Evolutionary conservation across 805 yeast genomes (phyloP).

Genomic region (Cyberlindnera euphorbiae): DNA sequence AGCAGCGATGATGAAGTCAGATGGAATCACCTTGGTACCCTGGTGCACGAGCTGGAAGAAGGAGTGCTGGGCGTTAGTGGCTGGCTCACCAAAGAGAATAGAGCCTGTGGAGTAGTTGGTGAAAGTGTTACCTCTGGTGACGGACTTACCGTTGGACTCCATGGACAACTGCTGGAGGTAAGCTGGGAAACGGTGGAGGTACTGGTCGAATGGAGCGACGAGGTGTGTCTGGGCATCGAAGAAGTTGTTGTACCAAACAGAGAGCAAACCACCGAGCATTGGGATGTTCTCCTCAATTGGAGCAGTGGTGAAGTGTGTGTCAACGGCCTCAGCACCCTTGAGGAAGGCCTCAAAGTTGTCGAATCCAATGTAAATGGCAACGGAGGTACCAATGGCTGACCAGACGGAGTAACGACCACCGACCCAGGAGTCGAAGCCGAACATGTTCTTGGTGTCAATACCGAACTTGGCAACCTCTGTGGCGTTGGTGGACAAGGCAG

Average conservation of each 20-base stretch:
- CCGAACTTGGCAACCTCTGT: constrained; percentile 91
- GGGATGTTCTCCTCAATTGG: constrained; percentile 93
- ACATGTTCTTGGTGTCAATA: constrained; percentile 96
- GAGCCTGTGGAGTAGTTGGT: constrained; percentile 95
- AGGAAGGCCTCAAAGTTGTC: constrained; percentile 90
- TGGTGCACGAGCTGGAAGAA: constrained; percentile 99
- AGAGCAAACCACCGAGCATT: constrained; percentile 83
- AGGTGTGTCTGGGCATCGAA: constrained; percentile 97
- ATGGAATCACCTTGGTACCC: constrained; percentile 95
- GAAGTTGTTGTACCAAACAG: constrained; percentile 99
- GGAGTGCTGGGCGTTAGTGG: constrained; percentile 98
- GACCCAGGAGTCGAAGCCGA: constrained; percentile 97
- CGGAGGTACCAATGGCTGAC: constrained; percentile 97
- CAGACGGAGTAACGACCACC: constrained; percentile 99
- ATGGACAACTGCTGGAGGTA: constrained; percentile 96
- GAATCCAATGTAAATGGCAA: constrained; percentile 90
- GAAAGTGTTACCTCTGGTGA: constrained; percentile 85
- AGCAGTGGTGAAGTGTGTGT: constrained; percentile 78
- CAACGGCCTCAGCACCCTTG: constrained; percentile 97
- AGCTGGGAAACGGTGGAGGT: constrained; percentile 98
- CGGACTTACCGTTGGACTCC: constrained; percentile 99
- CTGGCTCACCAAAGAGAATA: constrained; percentile 96
- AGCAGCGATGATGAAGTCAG: constrained; percentile 96
- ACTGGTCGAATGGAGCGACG: constrained; percentile 98
- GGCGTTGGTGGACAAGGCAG: constrained; percentile 92